phyloP scores from a whole-genome alignment of 1,139 yeast species.

The Saccharomyces pastorianus region DNA sequence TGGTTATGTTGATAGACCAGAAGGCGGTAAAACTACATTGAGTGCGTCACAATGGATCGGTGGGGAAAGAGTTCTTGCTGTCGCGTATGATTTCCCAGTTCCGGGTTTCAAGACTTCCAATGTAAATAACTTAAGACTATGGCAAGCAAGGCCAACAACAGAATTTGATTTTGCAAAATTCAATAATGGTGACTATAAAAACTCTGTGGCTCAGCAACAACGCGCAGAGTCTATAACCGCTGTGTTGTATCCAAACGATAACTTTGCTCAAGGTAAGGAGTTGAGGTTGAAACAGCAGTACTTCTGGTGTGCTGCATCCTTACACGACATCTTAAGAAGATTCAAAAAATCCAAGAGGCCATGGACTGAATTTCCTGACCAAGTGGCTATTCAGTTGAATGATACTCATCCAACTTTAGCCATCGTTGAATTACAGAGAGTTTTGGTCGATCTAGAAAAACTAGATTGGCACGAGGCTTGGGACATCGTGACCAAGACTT shows the following conservation, averaged over 20 bases:
- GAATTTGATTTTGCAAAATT: slow-evolving; percentile 90
- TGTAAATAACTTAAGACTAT: slow-evolving; percentile 81
- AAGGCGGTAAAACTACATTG: slow-evolving; percentile 43
- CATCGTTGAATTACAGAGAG: slow-evolving; percentile 80
- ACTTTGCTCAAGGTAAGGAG: slow-evolving; percentile 85
- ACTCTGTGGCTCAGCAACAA: slow-evolving; percentile 78
- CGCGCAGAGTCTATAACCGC: slow-evolving; percentile 88
- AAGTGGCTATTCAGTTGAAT: slow-evolving; percentile 85
- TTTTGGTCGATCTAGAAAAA: slow-evolving; percentile 75
- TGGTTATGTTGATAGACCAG: slow-evolving; percentile 68
- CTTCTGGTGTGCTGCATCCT: slow-evolving; percentile 94
- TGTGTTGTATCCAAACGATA: slow-evolving; percentile 86
- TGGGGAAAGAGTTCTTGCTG: slow-evolving; percentile 81
- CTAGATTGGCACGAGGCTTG: slow-evolving; percentile 80
- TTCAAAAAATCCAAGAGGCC: slow-evolving; percentile 73
- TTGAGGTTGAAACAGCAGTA: slow-evolving; percentile 90
- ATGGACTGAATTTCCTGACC: slow-evolving; percentile 79
- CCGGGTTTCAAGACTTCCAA: slow-evolving; percentile 83
- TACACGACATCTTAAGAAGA: slow-evolving; percentile 85
- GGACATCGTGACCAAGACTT: slow-evolving; percentile 70
- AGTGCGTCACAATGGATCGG: slow-evolving; percentile 63
- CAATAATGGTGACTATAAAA: slow-evolving; percentile 84
- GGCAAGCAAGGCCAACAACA: slow-evolving; percentile 85
- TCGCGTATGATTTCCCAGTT: slow-evolving; percentile 88
- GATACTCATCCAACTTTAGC: slow-evolving; percentile 96